A percentile compares a stretch with the other conserved stretches of the same genome.
phyloP scores from a whole-genome alignment of 2,329 filamentous ascomycete genomes.

The Neocucurbitaria cava region DNA sequence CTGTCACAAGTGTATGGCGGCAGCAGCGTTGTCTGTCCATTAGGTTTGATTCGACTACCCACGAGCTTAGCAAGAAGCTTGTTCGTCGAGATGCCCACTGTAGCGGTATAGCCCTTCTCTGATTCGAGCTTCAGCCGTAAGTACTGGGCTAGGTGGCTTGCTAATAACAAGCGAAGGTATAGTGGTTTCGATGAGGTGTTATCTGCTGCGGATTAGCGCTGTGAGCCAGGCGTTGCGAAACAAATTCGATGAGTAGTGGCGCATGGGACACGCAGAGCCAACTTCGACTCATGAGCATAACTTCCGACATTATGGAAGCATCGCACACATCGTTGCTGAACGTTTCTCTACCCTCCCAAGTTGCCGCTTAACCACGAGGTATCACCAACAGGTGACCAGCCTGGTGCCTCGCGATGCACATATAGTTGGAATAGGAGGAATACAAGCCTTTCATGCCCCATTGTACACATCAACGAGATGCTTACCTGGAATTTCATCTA shows the following conservation, averaged over 20 bases:
- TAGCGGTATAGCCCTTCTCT: slow-evolving; percentile 83
- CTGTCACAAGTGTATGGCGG: slow-evolving; percentile 61
- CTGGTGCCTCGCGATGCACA: slow-evolving; percentile 6
- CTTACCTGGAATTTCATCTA: slow-evolving; percentile 29
- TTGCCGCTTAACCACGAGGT: slow-evolving; percentile 2
- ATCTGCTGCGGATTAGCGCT: slow-evolving; percentile 26
- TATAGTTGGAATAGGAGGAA: neutral
- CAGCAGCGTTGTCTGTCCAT: slow-evolving; percentile 83
- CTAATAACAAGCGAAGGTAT: slow-evolving; percentile 71
- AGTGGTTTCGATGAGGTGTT: slow-evolving; percentile 45
- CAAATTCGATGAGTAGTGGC: neutral
- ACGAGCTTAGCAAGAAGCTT: slow-evolving; percentile 87
- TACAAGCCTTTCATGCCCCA: slow-evolving; percentile 11
- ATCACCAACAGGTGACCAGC: slow-evolving; percentile 7
- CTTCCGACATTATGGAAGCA: slow-evolving; percentile 2
- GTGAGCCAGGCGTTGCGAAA: neutral
- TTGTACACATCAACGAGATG: slow-evolving; percentile 5
- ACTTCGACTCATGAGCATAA: neutral
- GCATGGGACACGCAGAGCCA: slow-evolving; percentile 4
- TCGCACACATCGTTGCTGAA: neutral
- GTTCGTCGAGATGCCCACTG: slow-evolving; percentile 85
- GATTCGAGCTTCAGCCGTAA: slow-evolving; percentile 76
- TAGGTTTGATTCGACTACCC: slow-evolving; percentile 87
- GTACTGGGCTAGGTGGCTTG: slow-evolving; percentile 80
- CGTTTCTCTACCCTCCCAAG: neutral